These are phyloP conservation scores for Sphaerulina vaccinii DNA, from an alignment of 2,329 filamentous ascomycete species.

Conservation along the genomic window DNA sequence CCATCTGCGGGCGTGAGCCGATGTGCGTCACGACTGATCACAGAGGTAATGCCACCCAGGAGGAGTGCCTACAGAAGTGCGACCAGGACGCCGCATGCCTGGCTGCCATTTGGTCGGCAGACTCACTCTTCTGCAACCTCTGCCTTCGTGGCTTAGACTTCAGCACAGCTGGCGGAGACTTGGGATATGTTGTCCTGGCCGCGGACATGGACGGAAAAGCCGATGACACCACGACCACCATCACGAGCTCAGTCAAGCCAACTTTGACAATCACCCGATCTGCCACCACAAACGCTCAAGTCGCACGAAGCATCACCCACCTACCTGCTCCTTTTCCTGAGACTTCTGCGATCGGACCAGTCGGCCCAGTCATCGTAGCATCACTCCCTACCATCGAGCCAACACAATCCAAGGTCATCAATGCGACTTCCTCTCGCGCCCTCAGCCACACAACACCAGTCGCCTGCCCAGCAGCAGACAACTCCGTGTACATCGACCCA, in stretches of 20 bases:
- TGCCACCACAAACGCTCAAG: background rate
- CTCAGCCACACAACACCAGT: slow-evolving; percentile 15
- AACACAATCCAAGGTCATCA: background rate
- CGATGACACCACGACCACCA: slow-evolving; percentile 13
- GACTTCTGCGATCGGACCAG: background rate
- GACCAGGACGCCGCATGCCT: slow-evolving; percentile 29
- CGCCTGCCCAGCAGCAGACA: slow-evolving; percentile 21
- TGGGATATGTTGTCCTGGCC: slow-evolving; percentile 23
- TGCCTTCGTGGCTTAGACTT: slow-evolving; percentile 27
- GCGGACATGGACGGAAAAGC: slow-evolving; percentile 20
- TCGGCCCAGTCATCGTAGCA: background rate
- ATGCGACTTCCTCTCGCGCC: slow-evolving; percentile 1
- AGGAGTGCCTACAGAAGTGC: slow-evolving; percentile 28
- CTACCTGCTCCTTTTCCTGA: slow-evolving; percentile 19
- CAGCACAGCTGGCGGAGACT: slow-evolving; percentile 4
- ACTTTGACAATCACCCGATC: slow-evolving; percentile 4
- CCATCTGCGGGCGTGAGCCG: slow-evolving; percentile 26
- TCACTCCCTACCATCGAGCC: slow-evolving; percentile 7
- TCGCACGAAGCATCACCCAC: slow-evolving; percentile 21
- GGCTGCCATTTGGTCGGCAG: slow-evolving; percentile 25
- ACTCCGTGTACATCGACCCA: slow-evolving; percentile 20
- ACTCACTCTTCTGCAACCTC: slow-evolving; percentile 22
- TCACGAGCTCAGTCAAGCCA: slow-evolving; percentile 1
- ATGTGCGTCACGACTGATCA: slow-evolving; percentile 23
- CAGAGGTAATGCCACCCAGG: slow-evolving; percentile 19